These are phyloP conservation scores for Myotisia sp. DNA, from an alignment of 2,329 filamentous ascomycete genomes.

Conservation along the genomic window DNA sequence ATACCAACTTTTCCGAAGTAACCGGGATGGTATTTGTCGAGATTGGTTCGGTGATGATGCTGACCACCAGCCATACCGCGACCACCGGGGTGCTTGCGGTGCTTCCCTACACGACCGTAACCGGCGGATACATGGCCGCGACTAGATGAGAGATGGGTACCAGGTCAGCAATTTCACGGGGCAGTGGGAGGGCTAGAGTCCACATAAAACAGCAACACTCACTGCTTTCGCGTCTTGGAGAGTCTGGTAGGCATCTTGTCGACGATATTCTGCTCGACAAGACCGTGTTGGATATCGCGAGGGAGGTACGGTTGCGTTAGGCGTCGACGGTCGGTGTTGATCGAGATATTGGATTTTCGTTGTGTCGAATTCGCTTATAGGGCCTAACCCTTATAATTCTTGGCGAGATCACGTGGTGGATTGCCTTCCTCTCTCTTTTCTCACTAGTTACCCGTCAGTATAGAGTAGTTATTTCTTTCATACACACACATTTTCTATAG, in stretches of 20 bases:
- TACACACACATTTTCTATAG: too few species aligned
- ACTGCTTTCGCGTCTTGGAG: conserved; percentile 37
- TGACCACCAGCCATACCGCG: conserved; percentile 92
- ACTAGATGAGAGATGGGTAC: conserved; percentile 33
- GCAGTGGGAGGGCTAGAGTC: conserved; percentile 10
- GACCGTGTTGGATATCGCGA: conserved; percentile 16
- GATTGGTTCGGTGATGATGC: conserved; percentile 93
- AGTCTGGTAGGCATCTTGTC: conserved; percentile 40
- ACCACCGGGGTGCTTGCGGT: conserved; percentile 79
- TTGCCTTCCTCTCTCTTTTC: too few species aligned
- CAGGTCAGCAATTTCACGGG: neutral
- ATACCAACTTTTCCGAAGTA: conserved; percentile 98
- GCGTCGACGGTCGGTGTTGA: neutral
- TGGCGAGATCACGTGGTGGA: too few species aligned
- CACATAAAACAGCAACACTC: too few species aligned
- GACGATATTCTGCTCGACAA: conserved; percentile 29
- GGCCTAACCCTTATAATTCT: conserved; percentile 9
- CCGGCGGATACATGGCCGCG: conserved; percentile 97
- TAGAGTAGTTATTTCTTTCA: too few species aligned
- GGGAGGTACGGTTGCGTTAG: too few species aligned
- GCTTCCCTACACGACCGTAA: conserved; percentile 97
- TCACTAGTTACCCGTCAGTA: too few species aligned
- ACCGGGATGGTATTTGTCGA: conserved; percentile 91
- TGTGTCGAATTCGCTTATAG: conserved; percentile 9
- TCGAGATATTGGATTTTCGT: too few species aligned